A percentile compares a stretch with the other conserved stretches of the same genome.
Conservation (phyloP, 2,329 filamentous ascomycete genomes). For the Periconia sp. region DNA sequence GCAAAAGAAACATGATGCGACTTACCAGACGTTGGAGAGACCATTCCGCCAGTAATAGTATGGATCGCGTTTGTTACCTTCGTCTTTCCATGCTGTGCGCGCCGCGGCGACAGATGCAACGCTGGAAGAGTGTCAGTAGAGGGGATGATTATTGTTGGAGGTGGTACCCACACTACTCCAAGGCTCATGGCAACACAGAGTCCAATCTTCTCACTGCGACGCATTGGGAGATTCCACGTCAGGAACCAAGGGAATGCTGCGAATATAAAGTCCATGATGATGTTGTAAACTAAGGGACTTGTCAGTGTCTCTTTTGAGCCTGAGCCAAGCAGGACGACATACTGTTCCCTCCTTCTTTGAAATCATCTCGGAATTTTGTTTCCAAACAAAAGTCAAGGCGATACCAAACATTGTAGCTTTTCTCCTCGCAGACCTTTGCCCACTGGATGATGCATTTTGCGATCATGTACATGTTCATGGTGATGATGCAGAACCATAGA, state of each 20-base stretch:
- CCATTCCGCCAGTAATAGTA: slow-evolving; percentile 45
- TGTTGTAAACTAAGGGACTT: slow-evolving; percentile 50
- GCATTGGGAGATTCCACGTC: slow-evolving; percentile 53
- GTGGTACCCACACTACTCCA: slow-evolving; percentile 15
- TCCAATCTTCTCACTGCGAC: slow-evolving; percentile 52
- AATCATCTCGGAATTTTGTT: slow-evolving; percentile 43
- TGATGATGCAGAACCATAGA: slow-evolving; percentile 54
- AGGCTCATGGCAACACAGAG: slow-evolving; percentile 56
- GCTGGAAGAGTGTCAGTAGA: slow-evolving; percentile 28
- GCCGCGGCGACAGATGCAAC: slow-evolving; percentile 54
- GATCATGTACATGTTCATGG: slow-evolving; percentile 54
- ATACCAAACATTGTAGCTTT: slow-evolving; percentile 51
- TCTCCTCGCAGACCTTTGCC: slow-evolving; percentile 50
- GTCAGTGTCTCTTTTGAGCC: slow-evolving; percentile 1
- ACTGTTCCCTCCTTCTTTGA: slow-evolving; percentile 57
- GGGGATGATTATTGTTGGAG: not conserved
- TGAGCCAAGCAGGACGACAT: slow-evolving; percentile 16
- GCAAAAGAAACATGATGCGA: not conserved
- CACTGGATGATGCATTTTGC: slow-evolving; percentile 54
- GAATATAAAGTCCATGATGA: slow-evolving; percentile 57
- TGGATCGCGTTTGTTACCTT: slow-evolving; percentile 50
- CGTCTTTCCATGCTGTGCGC: slow-evolving; percentile 53
- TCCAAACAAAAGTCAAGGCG: slow-evolving; percentile 51
- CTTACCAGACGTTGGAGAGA: not conserved
- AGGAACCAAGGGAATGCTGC: slow-evolving; percentile 55